These are phyloP conservation scores for Trematosphaeria pertusa DNA, from an alignment of 2,329 filamentous ascomycete species.

Conservation along the genomic window DNA sequence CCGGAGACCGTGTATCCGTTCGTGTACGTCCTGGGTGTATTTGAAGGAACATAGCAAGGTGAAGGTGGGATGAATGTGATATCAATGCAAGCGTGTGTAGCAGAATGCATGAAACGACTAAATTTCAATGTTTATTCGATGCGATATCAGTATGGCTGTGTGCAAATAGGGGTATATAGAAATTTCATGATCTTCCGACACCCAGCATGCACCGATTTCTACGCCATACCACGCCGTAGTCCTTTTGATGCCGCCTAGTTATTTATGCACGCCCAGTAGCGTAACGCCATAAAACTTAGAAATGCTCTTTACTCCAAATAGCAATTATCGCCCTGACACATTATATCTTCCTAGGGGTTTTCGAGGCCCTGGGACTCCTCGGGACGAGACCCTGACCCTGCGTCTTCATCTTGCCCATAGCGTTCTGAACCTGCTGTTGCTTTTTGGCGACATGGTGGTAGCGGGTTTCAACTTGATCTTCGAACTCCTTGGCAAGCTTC, in stretches of 20 bases:
- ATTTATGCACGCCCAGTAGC: no score
- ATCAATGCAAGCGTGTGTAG: no score
- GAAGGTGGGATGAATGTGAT: no score
- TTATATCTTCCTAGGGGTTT: no score
- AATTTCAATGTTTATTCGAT: not conserved
- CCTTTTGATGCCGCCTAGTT: no score
- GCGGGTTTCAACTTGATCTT: constrained; percentile 62
- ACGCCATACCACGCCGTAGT: no score
- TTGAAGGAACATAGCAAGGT: constrained; percentile 24
- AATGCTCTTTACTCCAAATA: no score
- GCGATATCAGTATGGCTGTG: not conserved
- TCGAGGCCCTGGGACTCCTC: constrained; percentile 46
- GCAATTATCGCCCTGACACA: no score
- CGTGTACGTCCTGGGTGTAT: constrained; percentile 46
- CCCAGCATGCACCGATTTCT: no score
- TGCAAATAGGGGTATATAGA: constrained; percentile 3
- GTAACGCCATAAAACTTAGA: no score
- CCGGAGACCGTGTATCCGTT: constrained; percentile 50
- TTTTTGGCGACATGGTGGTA: constrained; percentile 59
- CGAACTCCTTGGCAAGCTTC: constrained; percentile 60
- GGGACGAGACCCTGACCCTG: constrained; percentile 61
- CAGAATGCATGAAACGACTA: no score
- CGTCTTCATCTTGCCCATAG: constrained; percentile 61
- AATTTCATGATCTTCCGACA: not conserved
- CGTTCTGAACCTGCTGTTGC: constrained; percentile 56